Conservation (phyloP, 257 asterid species). For the Pogostemon cablin region DNA sequence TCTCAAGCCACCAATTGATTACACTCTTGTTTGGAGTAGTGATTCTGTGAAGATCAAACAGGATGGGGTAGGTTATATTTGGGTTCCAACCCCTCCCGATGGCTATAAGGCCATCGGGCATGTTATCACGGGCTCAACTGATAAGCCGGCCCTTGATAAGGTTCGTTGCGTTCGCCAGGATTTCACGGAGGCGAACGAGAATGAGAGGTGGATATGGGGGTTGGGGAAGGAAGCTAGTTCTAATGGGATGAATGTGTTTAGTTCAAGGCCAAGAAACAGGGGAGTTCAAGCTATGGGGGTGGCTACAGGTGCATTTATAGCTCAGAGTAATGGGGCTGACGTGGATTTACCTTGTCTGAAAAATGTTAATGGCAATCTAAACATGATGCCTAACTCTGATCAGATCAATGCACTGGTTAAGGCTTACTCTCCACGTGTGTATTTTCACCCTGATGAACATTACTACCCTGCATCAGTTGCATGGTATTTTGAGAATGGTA, state of each 20-base stretch:
- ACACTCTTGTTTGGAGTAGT: slow-evolving; percentile 64
- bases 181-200: slow-evolving; percentile 46
- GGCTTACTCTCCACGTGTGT: slow-evolving; percentile 59
- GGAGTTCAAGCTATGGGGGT: slow-evolving; percentile 57
- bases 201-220: slow-evolving; percentile 62
- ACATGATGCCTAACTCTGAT: slow-evolving; percentile 60
- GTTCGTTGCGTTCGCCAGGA: slow-evolving; percentile 52
- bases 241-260: slow-evolving; percentile 41
- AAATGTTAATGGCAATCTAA: slow-evolving; percentile 35
- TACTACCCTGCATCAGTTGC: slow-evolving; percentile 69
- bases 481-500: slow-evolving; percentile 84
- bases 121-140: slow-evolving; percentile 47
- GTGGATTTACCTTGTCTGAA: slow-evolving; percentile 52
- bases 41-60: slow-evolving; percentile 46
- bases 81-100: slow-evolving; percentile 56
- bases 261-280: slow-evolving; percentile 52
- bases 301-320: slow-evolving; percentile 56
- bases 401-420: slow-evolving; percentile 56
- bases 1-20: slow-evolving; percentile 55
- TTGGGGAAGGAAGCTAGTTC: neutral
- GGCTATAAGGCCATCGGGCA: slow-evolving; percentile 62
- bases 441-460: slow-evolving; percentile 71
- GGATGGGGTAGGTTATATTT: slow-evolving; percentile 49
- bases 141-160: slow-evolving; percentile 51
- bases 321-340: slow-evolving; percentile 37